Conservation (phyloP, 176 grass and related monocot species). For the Poa annua region DNA sequence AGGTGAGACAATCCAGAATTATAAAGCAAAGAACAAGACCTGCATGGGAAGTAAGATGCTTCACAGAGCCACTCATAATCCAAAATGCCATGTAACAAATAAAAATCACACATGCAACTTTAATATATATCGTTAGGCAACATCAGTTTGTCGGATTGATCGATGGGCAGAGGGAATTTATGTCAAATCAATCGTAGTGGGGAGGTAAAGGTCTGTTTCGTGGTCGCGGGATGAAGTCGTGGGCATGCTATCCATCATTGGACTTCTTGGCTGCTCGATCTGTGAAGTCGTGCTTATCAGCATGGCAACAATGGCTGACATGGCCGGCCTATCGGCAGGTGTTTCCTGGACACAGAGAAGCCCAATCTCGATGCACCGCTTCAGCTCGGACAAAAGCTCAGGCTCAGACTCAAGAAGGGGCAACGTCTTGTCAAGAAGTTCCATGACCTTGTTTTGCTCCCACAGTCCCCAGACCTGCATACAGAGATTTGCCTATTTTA, state of each 20-base stretch:
- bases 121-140: background rate
- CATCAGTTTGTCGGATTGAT: background rate
- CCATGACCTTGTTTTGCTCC: conserved; percentile 21
- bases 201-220: background rate
- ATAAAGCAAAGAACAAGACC: background rate
- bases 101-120: background rate
- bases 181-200: conserved; percentile 10
- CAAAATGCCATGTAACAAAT: background rate
- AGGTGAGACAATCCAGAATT: too few species aligned
- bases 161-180: background rate
- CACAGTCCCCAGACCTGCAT: conserved; percentile 51
- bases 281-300: conserved; percentile 25
- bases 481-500: background rate
- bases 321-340: conserved; percentile 32
- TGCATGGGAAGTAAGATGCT: background rate
- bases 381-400: background rate
- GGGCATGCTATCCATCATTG: background rate
- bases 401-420: background rate
- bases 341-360: conserved; percentile 53
- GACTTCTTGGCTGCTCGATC: conserved; percentile 23
- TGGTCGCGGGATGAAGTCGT: background rate
- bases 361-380: conserved; percentile 56
- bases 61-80: background rate
- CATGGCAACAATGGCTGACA: conserved; percentile 39
- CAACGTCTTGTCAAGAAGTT: conserved; percentile 31